These are phyloP conservation scores for Cladosporium sp. DNA, from an alignment of 2,329 filamentous ascomycete genomes.

Conservation along the genomic window DNA sequence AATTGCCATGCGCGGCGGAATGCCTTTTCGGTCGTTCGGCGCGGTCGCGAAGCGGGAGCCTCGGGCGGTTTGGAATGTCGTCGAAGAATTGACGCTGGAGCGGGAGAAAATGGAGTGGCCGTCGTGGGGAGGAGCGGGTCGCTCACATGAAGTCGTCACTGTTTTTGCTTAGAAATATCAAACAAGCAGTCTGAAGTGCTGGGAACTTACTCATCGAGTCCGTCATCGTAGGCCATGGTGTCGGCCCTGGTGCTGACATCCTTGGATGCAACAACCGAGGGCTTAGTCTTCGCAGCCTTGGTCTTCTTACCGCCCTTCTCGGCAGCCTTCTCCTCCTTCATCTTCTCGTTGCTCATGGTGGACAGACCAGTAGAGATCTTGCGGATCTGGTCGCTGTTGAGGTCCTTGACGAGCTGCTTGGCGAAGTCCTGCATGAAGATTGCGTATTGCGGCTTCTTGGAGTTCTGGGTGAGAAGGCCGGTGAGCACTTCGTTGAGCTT, in stretches of 20 bases:
- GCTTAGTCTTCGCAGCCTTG: constrained; percentile 95
- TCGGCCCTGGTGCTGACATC: constrained; percentile 55
- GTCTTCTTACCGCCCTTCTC: constrained; percentile 95
- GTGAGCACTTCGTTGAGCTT: constrained; percentile 70
- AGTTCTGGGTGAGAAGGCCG: constrained; percentile 67
- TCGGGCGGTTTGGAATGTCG: neutral
- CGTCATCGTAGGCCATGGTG: constrained; percentile 69
- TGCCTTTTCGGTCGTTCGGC: too few relatives aligned
- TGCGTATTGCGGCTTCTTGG: constrained; percentile 84
- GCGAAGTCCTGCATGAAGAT: constrained; percentile 87
- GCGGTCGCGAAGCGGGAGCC: too few relatives aligned
- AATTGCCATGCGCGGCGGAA: too few relatives aligned
- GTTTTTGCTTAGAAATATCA: constrained; percentile 15
- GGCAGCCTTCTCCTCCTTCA: constrained; percentile 94
- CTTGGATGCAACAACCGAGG: constrained; percentile 64
- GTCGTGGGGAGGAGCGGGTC: neutral
- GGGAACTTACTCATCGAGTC: constrained; percentile 70
- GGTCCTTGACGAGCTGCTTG: constrained; percentile 79
- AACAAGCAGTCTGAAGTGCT: neutral
- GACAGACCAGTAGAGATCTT: constrained; percentile 84
- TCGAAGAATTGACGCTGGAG: neutral
- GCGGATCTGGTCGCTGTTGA: constrained; percentile 92
- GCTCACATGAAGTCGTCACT: constrained; percentile 69
- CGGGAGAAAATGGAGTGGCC: too few relatives aligned
- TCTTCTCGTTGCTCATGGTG: constrained; percentile 92